Evolutionary conservation across 2,329 filamentous ascomycete genomes (phyloP), one percentile per base, ranked within the genome.

Genomic region (Acrodontium crateriforme): DNA sequence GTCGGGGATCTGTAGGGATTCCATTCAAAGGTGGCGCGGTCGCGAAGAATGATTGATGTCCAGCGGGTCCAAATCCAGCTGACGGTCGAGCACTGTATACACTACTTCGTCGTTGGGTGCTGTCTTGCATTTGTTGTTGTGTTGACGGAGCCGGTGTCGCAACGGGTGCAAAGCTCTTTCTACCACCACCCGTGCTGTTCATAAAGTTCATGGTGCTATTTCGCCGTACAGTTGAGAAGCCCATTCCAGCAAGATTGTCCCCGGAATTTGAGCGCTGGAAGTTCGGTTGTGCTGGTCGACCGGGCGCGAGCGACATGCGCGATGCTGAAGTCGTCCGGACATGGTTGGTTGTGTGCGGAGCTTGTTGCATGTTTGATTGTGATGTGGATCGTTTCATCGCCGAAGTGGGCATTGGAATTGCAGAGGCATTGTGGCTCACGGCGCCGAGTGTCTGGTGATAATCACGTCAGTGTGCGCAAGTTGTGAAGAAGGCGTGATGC

Each of bases 311-410:
- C 44, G 85, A 87, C 53, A 91, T 78, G 46, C 80, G 74, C 51
- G 76, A 78, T 49, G 77, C 78, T 37, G 85, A 93, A 45, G 81
- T 71, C 16, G 82, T 83, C 44, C 87, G 82, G 42, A 64, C 73
- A 63, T 92, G 81, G 50, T 77, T 74, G 30, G 68, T 66, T 30
- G 74, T 73, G 47, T 71, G 77, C 24, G 69, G 71, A 32, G 64
- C 63, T 47, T 69, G 67, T 34, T 71, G 67, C 45, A 73, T 65
- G 49, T 73, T 72, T 38, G 73, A 74, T 43, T 74, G 74, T 9
- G 83, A 85, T 49, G 75, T 89, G 16, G 81, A 79, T 54, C 89
- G 81, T 63, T 98, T 98, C 69, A 98, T 78, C 21, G 84, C 82
- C 21, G 87, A 95, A 16, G 80, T 70, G 6, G 89, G 87, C 59